Percentiles rank a stretch among this genome's conserved stretches.
Conservation (phyloP, 306 rosid species). For the Cucumis sativus region DNA sequence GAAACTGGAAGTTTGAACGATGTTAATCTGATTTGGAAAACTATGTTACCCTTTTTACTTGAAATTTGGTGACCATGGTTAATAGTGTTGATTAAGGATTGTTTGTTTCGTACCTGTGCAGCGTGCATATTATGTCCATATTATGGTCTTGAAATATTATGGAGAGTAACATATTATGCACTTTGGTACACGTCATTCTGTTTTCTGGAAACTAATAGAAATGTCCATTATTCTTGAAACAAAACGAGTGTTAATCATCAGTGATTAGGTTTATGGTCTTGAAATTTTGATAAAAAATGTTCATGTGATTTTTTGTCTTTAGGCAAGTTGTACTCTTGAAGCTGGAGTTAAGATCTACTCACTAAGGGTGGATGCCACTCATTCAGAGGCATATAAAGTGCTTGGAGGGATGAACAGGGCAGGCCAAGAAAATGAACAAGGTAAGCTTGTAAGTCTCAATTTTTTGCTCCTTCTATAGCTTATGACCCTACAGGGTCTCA, state of each 20-base stretch:
- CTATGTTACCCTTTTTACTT: background rate
- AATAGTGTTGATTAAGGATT: background rate
- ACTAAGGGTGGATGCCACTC: conserved; percentile 85
- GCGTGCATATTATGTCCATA: background rate
- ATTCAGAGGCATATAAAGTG: conserved; percentile 92
- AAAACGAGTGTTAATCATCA: background rate
- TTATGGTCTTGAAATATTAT: too few species aligned
- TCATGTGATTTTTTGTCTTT: conserved; percentile 4
- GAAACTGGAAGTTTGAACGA: background rate
- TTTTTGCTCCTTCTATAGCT: background rate
- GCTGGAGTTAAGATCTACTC: conserved; percentile 94
- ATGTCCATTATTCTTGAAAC: background rate
- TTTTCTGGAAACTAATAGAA: background rate
- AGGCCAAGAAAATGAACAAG: conserved; percentile 76
- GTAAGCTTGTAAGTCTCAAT: conserved; percentile 22
- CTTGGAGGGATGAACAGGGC: conserved; percentile 98
- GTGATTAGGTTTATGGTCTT: background rate
- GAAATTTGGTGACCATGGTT: background rate
- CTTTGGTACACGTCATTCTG: background rate
- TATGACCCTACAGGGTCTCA: background rate
- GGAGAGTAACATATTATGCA: background rate
- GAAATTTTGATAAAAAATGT: background rate
- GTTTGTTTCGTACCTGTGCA: background rate
- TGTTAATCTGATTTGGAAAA: background rate
- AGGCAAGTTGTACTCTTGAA: conserved; percentile 98